Conservation (phyloP, 2,329 filamentous ascomycete genomes). For the Botryotinia calthae region DNA sequence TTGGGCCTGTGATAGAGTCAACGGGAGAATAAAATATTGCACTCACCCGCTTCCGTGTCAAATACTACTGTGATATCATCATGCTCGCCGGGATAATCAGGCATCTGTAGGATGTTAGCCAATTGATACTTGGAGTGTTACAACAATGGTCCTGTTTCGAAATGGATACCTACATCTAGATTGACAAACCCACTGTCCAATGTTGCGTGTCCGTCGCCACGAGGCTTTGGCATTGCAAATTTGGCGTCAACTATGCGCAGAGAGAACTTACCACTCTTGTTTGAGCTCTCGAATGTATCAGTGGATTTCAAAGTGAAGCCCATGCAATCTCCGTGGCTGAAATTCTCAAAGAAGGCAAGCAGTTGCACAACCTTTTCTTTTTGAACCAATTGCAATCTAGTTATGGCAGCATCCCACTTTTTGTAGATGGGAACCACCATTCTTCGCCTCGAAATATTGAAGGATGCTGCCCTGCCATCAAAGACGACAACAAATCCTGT, state of each 20-base stretch:
- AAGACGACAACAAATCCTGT: slow-evolving; percentile 78
- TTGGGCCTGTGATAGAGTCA: background rate
- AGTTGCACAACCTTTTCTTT: slow-evolving; percentile 75
- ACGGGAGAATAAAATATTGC: background rate
- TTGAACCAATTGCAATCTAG: slow-evolving; percentile 75
- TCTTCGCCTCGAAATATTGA: slow-evolving; percentile 77
- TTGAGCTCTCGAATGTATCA: slow-evolving; percentile 73
- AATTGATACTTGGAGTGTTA: background rate
- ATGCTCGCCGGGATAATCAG: slow-evolving; percentile 87
- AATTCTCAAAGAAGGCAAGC: slow-evolving; percentile 84
- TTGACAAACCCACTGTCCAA: slow-evolving; percentile 73
- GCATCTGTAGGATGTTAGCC: slow-evolving; percentile 46
- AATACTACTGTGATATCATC: slow-evolving; percentile 87
- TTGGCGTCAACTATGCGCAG: slow-evolving; percentile 86
- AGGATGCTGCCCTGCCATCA: slow-evolving; percentile 67
- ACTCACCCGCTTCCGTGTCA: slow-evolving; percentile 60
- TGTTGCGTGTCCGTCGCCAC: slow-evolving; percentile 49
- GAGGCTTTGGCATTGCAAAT: slow-evolving; percentile 71
- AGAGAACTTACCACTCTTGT: slow-evolving; percentile 63
- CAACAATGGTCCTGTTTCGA: background rate
- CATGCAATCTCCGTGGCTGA: slow-evolving; percentile 83
- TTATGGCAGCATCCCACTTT: slow-evolving; percentile 83
- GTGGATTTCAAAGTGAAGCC: slow-evolving; percentile 83
- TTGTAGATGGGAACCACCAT: slow-evolving; percentile 94
- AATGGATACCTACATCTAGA: slow-evolving; percentile 52